A percentile compares a stretch with the other conserved stretches of the same genome.
These are phyloP conservation scores for Talaromyces verruculosus DNA, from an alignment of 2,329 filamentous ascomycete species.

Conservation along the genomic window DNA sequence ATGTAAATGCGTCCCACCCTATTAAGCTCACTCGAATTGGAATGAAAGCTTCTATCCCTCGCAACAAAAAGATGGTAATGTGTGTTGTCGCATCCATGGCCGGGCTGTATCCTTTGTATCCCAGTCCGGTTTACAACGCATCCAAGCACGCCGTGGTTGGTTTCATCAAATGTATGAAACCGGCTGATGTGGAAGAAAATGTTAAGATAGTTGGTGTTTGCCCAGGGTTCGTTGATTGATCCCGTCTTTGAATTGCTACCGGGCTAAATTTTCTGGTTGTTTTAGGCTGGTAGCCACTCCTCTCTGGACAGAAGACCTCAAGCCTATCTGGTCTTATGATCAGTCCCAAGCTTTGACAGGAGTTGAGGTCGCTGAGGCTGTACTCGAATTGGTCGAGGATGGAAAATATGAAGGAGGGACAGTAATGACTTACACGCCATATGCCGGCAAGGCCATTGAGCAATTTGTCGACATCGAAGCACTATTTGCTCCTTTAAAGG, in stretches of 20 bases:
- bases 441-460: no score
- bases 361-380: no score
- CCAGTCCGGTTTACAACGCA: not conserved
- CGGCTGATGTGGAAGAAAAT: not conserved
- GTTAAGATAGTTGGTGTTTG: not conserved
- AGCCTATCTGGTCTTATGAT: no score
- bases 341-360: no score
- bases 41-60: no score
- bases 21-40: no score
- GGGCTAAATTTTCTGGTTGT: not conserved
- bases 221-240: not conserved
- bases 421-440: no score
- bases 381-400: no score
- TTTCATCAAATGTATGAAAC: not conserved
- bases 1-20: no score
- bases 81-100: not conserved
- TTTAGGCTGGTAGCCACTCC: not conserved
- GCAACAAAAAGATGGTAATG: not conserved
- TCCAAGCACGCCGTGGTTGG: not conserved
- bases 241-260: not conserved
- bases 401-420: no score
- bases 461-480: no score
- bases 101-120: not conserved
- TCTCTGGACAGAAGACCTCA: not conserved
- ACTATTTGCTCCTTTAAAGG: no score